Evolutionary conservation across 2,329 filamentous ascomycete genomes (phyloP), one percentile per base, ranked within the genome.

Genomic region (Phialophora chinensis): DNA sequence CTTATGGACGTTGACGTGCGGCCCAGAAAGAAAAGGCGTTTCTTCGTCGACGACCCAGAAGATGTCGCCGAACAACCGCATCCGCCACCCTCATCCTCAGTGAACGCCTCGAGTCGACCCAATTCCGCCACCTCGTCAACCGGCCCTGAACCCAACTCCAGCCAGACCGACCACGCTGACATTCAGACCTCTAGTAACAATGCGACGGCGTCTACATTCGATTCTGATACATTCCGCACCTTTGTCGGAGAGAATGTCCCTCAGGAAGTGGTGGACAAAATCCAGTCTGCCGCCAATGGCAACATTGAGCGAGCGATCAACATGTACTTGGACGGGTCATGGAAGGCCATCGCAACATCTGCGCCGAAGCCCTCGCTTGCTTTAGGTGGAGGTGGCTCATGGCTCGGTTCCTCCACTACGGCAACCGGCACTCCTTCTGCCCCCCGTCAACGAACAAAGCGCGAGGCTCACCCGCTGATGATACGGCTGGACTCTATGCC

Each of bases 271-370:
- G 73, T 88, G 29, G 70, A 78, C 27, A 82, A 77, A 58, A 78
- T 89, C 54, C 82, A 82, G 67, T 74, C 79, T 38, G 79, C 79
- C 55, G 83, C 85, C 59, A 82, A 81, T 47, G 81, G 81, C 67
- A 80, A 88, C 74, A 78, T 88, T 27, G 84, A 89, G 73, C 80
- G 82, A 72, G 87, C 88, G 53, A 85, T 90, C 71, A 88, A 90
- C 74, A 81, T 88, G 66, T 89, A 86, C 72, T 82, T 88, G 44
- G 87, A 90, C 72, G 87, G 87, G 25, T 87, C 87, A 5, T 89
- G 86, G 86, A 84, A 83, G 67, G 66, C 59, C 56, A 38, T 44
- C 44, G 17, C 42, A 42, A 50, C 38, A 38, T 20, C 56, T 1
- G 29, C 20, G 12, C 27, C 58, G 20, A 61, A 35, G 38, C 50